Evolutionary conservation across 805 yeast species (phyloP), one percentile per base, ranked within the genome.

Genomic region (Kuraishia cidri): DNA sequence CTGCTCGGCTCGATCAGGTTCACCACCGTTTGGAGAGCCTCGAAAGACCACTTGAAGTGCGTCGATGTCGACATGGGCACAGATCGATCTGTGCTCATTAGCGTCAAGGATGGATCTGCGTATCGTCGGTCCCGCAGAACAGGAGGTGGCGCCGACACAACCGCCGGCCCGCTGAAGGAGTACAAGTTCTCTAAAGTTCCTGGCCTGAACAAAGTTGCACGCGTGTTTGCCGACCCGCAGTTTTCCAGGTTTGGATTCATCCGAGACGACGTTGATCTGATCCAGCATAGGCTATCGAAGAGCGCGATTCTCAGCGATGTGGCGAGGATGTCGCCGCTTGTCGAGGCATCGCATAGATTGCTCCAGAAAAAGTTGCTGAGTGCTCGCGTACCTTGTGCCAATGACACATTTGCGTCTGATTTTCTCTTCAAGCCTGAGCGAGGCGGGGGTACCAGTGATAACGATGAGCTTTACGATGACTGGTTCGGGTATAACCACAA

Each of bases 61-160:
- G 60, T 58, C 4, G 94, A 85, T 54, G 68, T 82, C 21, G 90
- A 78, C 45, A 64, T 79, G 28, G 70, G 81, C 2, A 60, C 56
- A 12, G 82, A 79, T 45, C 94, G 94, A 0, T 74, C 83, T 0
- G 51, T 84, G 2, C 59, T 87, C 1, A 49, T 88, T 1, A 71
- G 81, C 40, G 79, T 92, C 0, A 52, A 61, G 14, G 74, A 75
- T 31, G 96, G 96, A 0, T 68, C 79, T 15, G 83, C 72, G 0
- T 85, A 70, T 42, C 59, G 62, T 40, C 52, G 63, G 38, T 19
- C 6, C 24, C 18, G 16, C n/a, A 18, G 31, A 14, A n/a, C n/a
- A n/a, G n/a, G n/a, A n/a, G n/a, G n/a, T n/a, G n/a, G n/a, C n/a
- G n/a, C n/a, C n/a, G n/a, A n/a, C n/a, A n/a, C n/a, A n/a, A n/a